Conservation (phyloP, 208 protist species). For the Leishmania amazonensis region DNA sequence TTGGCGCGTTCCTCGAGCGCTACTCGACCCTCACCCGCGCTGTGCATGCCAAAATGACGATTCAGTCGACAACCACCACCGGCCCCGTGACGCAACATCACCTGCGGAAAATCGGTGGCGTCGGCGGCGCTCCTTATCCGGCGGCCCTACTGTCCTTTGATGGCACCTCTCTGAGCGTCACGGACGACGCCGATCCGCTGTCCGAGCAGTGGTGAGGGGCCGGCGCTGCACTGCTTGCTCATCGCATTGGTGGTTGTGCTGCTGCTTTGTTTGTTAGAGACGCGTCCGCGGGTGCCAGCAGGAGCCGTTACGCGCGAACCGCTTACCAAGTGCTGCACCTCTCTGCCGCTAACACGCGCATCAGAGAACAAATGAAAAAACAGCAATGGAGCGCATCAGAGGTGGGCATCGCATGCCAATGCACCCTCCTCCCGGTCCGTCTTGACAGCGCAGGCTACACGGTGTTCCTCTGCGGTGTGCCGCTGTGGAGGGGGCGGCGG, state of each 20-base stretch:
- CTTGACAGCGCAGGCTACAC: not conserved
- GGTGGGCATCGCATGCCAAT: not conserved
- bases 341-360: not conserved
- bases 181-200: slow-evolving; percentile 71
- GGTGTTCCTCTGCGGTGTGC: not conserved
- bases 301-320: not conserved
- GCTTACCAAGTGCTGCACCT: not conserved
- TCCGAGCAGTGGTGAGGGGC: slow-evolving; percentile 54
- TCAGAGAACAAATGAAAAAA: not conserved
- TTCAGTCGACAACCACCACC: slow-evolving; percentile 50
- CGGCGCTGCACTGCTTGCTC: not conserved
- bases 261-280: not conserved
- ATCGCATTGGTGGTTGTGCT: not conserved
- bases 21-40: slow-evolving; percentile 66
- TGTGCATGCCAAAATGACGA: slow-evolving; percentile 57
- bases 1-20: slow-evolving; percentile 72
- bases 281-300: not conserved
- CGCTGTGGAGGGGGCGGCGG: not conserved
- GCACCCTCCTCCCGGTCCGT: not conserved
- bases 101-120: slow-evolving; percentile 56
- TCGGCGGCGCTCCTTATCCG: slow-evolving; percentile 67
- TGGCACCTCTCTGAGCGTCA: slow-evolving; percentile 38
- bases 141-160: slow-evolving; percentile 62
- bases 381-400: not conserved
- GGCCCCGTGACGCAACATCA: slow-evolving; percentile 76